Evolutionary conservation across 768 basidiomycete species (phyloP).

Genomic region (Podaxis sp.): DNA sequence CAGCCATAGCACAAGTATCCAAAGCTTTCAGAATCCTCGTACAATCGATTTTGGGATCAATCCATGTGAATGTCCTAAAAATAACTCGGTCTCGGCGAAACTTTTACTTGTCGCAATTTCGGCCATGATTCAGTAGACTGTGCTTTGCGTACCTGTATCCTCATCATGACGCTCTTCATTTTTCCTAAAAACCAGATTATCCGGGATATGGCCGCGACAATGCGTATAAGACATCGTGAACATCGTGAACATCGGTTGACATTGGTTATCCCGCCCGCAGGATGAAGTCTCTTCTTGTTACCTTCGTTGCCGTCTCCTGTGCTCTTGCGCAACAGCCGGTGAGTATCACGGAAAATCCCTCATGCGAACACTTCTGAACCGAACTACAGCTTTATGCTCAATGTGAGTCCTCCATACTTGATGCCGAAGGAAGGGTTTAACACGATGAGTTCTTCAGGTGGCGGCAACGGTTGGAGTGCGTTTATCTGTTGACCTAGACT

Average conservation of each 20-base stretch:
- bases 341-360: neutral
- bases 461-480: constrained; percentile 11
- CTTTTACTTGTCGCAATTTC: neutral
- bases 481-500: neutral
- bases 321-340: constrained; percentile 25
- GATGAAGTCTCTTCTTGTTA: constrained; percentile 19
- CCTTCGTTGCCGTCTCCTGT: constrained; percentile 16
- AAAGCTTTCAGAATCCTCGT: neutral
- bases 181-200: neutral
- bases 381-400: constrained; percentile 4
- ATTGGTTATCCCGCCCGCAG: neutral
- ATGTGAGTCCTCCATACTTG: neutral
- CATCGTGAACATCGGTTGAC: neutral
- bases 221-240: neutral
- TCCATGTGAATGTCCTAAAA: neutral
- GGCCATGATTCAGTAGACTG: neutral
- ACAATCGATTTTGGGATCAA: neutral
- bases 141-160: neutral
- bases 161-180: neutral
- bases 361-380: constrained; percentile 3
- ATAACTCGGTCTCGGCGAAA: constrained; percentile 1
- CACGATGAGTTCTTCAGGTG: neutral
- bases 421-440: neutral
- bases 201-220: constrained; percentile 1
- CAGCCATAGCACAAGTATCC: neutral